phyloP scores from a whole-genome alignment of 495 filamentous ascomycete species.

The Clavariopsis aquatica region DNA sequence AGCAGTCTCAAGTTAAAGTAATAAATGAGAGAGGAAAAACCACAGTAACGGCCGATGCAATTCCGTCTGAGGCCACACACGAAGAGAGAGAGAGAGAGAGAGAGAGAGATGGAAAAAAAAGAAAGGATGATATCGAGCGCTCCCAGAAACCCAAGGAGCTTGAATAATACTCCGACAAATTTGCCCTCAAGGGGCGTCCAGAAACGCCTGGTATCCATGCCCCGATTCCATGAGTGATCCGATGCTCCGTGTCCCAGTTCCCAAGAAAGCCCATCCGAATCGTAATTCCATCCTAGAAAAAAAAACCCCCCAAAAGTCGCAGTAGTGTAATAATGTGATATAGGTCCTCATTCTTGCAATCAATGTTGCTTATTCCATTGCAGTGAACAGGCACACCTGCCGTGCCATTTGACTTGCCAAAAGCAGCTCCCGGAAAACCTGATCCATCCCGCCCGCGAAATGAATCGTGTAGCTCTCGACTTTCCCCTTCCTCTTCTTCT shows the following conservation, averaged over 20 bases:
- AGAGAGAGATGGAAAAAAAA: background rate
- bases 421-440: conserved; percentile 31
- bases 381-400: conserved; percentile 36
- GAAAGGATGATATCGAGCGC: background rate
- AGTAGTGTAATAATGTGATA: background rate
- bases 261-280: background rate
- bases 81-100: too few relatives aligned
- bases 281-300: conserved; percentile 4
- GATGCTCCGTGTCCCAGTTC: background rate
- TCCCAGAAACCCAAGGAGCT: background rate
- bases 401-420: conserved; percentile 34
- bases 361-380: conserved; percentile 25
- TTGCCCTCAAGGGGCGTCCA: background rate
- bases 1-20: background rate
- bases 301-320: background rate
- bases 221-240: conserved; percentile 8
- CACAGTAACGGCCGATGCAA: background rate
- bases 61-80: background rate
- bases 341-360: background rate
- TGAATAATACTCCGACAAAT: background rate
- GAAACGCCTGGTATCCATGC: conserved; percentile 37
- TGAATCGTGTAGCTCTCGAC: conserved; percentile 35
- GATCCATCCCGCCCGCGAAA: conserved; percentile 33
- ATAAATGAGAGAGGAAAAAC: background rate
- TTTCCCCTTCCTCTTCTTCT: conserved; percentile 31